Percentiles rank a stretch among this genome's conserved stretches.
phyloP scores from a whole-genome alignment of 2,329 filamentous ascomycete genomes.

The Cladophialophora immunda region DNA sequence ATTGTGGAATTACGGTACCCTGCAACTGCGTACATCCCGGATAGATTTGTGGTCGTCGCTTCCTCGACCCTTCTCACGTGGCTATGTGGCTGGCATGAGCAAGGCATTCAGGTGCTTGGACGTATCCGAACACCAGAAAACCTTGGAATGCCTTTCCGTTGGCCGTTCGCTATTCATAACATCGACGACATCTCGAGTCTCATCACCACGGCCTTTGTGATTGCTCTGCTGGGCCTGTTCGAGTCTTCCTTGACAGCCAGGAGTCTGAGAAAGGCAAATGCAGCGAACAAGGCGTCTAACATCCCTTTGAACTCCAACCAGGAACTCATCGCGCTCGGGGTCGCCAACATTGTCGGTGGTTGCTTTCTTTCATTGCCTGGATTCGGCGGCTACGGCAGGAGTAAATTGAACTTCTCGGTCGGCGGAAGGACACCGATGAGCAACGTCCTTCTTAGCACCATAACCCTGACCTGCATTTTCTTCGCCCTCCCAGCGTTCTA shows the following conservation, averaged over 20 bases:
- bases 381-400: constrained; percentile 19
- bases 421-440: constrained; percentile 21
- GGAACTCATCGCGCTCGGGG: constrained; percentile 19
- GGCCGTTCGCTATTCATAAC: constrained; percentile 17
- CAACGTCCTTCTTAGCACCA: constrained; percentile 18
- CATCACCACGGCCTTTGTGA: constrained; percentile 15
- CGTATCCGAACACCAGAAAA: constrained; percentile 18
- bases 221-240: constrained; percentile 19
- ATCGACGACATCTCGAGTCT: constrained; percentile 11
- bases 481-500: constrained; percentile 18
- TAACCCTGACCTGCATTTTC: constrained; percentile 10
- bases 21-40: constrained; percentile 13
- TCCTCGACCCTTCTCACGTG: constrained; percentile 9
- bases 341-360: constrained; percentile 15
- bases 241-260: constrained; percentile 23
- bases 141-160: constrained; percentile 15
- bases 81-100: constrained; percentile 11
- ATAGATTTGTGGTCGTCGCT: constrained; percentile 20
- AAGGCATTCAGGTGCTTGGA: constrained; percentile 17
- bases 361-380: constrained; percentile 16
- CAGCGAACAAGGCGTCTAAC: neutral
- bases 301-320: constrained; percentile 9
- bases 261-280: constrained; percentile 9
- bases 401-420: constrained; percentile 19
- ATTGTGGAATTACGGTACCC: constrained; percentile 5